Percentiles rank a stretch among this genome's conserved stretches.
Evolutionary conservation across 2,329 filamentous ascomycete genomes (phyloP).

Genomic region (Botrytis fragariae): DNA sequence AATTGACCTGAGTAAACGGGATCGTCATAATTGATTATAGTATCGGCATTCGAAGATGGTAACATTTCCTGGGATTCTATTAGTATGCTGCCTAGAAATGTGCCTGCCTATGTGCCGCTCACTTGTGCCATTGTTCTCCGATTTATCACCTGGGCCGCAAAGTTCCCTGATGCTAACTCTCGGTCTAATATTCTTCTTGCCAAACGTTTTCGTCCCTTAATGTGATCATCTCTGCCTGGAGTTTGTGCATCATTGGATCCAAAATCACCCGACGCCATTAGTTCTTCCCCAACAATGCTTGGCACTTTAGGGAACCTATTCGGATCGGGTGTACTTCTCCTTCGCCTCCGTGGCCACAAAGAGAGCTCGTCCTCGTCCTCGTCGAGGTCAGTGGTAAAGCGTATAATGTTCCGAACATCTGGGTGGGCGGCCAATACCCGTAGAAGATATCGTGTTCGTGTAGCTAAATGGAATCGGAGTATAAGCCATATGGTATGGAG

Average conservation of each 20-base stretch:
- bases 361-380: conserved; percentile 30
- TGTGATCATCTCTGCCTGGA: conserved; percentile 24
- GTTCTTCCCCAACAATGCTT: conserved; percentile 67
- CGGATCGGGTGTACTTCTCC: conserved; percentile 47
- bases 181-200: conserved; percentile 73
- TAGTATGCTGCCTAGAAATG: background rate
- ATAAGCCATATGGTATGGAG: conserved; percentile 33
- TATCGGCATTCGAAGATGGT: conserved; percentile 74
- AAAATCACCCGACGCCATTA: conserved; percentile 83
- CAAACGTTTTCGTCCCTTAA: conserved; percentile 52
- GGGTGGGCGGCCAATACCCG: conserved; percentile 27
- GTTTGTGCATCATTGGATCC: conserved; percentile 62
- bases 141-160: conserved; percentile 58
- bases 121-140: conserved; percentile 67
- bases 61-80: conserved; percentile 61
- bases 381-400: conserved; percentile 27
- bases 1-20: conserved; percentile 95
- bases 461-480: conserved; percentile 30
- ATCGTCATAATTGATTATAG: conserved; percentile 81
- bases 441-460: conserved; percentile 28
- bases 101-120: conserved; percentile 26
- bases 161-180: conserved; percentile 70
- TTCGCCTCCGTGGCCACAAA: conserved; percentile 48
- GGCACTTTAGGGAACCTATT: conserved; percentile 79
- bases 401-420: conserved; percentile 17